Conservation (phyloP, 768 basidiomycete genomes). For the Brasilioporus rufonigricans region DNA sequence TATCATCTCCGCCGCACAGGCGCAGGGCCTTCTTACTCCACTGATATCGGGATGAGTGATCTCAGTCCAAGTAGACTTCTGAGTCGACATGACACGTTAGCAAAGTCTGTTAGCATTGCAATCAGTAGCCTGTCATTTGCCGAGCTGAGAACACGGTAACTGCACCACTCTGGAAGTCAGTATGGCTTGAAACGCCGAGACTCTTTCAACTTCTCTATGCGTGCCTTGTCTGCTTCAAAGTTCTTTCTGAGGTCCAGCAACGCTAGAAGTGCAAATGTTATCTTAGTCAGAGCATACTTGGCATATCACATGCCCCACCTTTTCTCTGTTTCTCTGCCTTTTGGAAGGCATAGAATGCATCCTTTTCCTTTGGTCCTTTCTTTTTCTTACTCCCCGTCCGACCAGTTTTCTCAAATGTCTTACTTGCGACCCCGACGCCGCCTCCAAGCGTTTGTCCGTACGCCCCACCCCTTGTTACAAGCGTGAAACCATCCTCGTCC, state of each 20-base stretch:
- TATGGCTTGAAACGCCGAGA: slow-evolving; percentile 87
- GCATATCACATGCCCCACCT: slow-evolving; percentile 41
- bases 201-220: slow-evolving; percentile 48
- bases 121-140: background rate
- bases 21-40: background rate
- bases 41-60: background rate
- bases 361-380: slow-evolving; percentile 66
- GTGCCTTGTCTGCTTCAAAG: slow-evolving; percentile 86
- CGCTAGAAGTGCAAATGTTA: slow-evolving; percentile 33
- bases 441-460: slow-evolving; percentile 89
- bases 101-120: background rate
- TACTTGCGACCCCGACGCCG: slow-evolving; percentile 64
- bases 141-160: background rate
- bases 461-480: slow-evolving; percentile 89
- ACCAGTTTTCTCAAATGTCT: slow-evolving; percentile 45
- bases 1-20: too few species aligned
- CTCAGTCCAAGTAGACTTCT: background rate
- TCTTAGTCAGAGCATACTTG: background rate
- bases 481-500: slow-evolving; percentile 93
- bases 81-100: too few species aligned
- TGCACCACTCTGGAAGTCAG: slow-evolving; percentile 34
- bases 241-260: slow-evolving; percentile 63
- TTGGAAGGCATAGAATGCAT: slow-evolving; percentile 87
- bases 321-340: slow-evolving; percentile 85
- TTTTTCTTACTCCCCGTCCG: slow-evolving; percentile 41